phyloP scores from a whole-genome alignment of 1,139 yeast genomes.

The Diutina scorzettiae region DNA sequence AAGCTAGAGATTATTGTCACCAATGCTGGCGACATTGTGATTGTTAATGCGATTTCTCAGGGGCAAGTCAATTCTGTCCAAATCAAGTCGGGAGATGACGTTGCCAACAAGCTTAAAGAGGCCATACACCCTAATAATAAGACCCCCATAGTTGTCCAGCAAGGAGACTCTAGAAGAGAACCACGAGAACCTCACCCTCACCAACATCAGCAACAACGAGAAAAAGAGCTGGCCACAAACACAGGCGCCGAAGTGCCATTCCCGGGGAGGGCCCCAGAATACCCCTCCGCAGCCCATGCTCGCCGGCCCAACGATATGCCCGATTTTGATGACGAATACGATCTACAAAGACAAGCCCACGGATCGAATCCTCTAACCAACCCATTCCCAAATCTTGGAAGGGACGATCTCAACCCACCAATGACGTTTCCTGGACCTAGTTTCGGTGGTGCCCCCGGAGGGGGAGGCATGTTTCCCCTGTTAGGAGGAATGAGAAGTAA shows the following conservation, averaged over 20 bases:
- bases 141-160: background rate
- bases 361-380: background rate
- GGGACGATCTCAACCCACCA: background rate
- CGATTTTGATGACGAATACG: constrained; percentile 18
- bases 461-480: constrained; percentile 5
- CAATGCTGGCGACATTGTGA: constrained; percentile 9
- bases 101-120: background rate
- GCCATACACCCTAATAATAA: background rate
- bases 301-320: constrained; percentile 14
- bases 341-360: constrained; percentile 7
- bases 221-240: too few species aligned
- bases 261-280: too few species aligned
- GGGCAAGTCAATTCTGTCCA: constrained; percentile 14
- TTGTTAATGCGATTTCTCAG: constrained; percentile 13
- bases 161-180: background rate
- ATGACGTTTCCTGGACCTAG: too few species aligned
- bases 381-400: background rate
- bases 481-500: too few species aligned
- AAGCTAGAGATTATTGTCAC: constrained; percentile 9
- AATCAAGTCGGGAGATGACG: constrained; percentile 11
- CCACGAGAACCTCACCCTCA: background rate
- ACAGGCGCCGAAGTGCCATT: too few species aligned
- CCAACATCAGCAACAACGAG: background rate
- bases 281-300: too few species aligned
- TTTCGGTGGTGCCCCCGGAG: too few species aligned